Evolutionary conservation across 75 land plant genomes (phyloP), one percentile per base, ranked within the genome.

Genomic region (Picea sitchensis): DNA sequence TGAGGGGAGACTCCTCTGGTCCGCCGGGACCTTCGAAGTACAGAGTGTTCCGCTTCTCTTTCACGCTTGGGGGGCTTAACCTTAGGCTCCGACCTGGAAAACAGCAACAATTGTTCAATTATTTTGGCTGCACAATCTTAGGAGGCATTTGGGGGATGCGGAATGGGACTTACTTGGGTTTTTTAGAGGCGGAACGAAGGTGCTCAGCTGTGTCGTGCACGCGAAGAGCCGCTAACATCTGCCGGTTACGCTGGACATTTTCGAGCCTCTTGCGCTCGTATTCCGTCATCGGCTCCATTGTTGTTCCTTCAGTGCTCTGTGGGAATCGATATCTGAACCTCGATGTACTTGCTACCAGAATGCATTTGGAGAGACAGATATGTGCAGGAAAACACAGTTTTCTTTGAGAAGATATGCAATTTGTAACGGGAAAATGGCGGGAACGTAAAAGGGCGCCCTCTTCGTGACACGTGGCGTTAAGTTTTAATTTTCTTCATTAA

Each of bases 251-350:
- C 38, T 73, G 64, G 14, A 92, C 86, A 80, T 87, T 92, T 65
- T 92, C 90, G 23, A 83, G 87, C 8, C 94, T 34, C 60, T 72
- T 67, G 11, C 87, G 86, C 81, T 90, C 94, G 58, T 92, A 92
- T 34, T 87, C 86, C 2, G 93, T 84, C 2, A 90, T 21, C 7
- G 47, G 11, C 8, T 73, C 76, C 76, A 51, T 54, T 23, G 8
- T 65, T 36, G 38, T 36, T 36, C 1, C 38, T 36, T 0, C 38
- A 36, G 2, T 36, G 2, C 38, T 2, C 38, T 36, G 2, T 2
- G 2, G 38, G 38, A 41, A 41, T 41, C 44, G 38, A 41, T 41
- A 41, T 41, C 4, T 41, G 44, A 41, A 41, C 44, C 44, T 41
- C 44, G 44, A 41, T 41, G 44, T 4, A 41, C 3, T 41, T 2